Base-by-base conservation (phyloP, 768 basidiomycete species). In the Macrolepiota albuminosa region DNA sequence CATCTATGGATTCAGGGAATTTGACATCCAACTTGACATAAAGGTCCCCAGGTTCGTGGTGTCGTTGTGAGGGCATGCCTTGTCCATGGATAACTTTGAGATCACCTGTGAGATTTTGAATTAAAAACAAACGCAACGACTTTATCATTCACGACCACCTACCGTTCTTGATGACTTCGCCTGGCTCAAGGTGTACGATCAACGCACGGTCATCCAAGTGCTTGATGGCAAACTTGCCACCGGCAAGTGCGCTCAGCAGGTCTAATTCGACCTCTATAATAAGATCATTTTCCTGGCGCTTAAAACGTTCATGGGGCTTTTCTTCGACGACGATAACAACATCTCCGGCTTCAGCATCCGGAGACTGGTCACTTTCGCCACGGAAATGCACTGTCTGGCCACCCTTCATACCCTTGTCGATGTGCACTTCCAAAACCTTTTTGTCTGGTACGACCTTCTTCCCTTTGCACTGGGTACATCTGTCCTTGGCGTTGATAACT, bases 31-130 rank as follows among this genome's bases (percentile, higher is more conserved):
- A 76, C 70, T 87, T 90, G 73, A 99, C 82, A 71, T 85, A 94
- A 61, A 99, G 83, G 74, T 98, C 94, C 42, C 97, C 97, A 43
- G 87, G 84, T 70, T 99, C 95, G 76, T 98, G 97, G 75, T 98
- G 96, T 61, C 97, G 87, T 73, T 91, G 91, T 54, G 97, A 98
- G 13, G 96, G 97, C 97, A 99, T 99, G 62, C 97, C 97, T 76
- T 98, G 95, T 5, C 91, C 92, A 52, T 84, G 84, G 66, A 99
- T 89, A 64, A 95, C 88, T 76, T 97, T 98, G 69, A 95, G 69
- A 47, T 90, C 88, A 61, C 90, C 96, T 95, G 49, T 8, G 61
- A 40, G 46, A 37, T 63, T 36, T 51, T 36, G 34, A 16, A 55
- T 26, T 18, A 52, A 13, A 58, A 29, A 26, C 24, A 18, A 29